Conservation (phyloP, 371 early-diverging fungal genomes). For the Syncephalis fuscata region DNA sequence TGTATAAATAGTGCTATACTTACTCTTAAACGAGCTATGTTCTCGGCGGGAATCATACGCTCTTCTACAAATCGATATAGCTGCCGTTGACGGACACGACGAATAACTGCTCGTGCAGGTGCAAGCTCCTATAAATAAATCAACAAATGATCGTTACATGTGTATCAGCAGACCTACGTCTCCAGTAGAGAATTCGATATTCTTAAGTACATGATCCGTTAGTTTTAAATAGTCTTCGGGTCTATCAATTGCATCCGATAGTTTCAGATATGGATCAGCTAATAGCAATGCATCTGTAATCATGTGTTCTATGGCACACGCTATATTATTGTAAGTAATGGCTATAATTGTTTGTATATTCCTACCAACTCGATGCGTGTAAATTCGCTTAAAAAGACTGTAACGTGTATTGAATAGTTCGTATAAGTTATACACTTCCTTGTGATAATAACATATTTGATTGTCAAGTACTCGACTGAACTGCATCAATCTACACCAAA, state of each 20-base stretch:
- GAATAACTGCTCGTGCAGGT: slow-evolving; percentile 46
- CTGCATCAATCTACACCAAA: slow-evolving; percentile 40
- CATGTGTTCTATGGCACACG: slow-evolving; percentile 69
- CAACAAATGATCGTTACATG: neutral
- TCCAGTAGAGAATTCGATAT: slow-evolving; percentile 53
- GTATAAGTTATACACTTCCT: slow-evolving; percentile 59
- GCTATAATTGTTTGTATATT: slow-evolving; percentile 2
- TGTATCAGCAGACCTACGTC: slow-evolving; percentile 11
- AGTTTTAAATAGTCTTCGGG: slow-evolving; percentile 55
- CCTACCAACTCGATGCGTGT: slow-evolving; percentile 72
- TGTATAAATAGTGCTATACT: neutral
- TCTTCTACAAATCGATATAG: slow-evolving; percentile 84
- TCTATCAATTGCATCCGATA: slow-evolving; percentile 48
- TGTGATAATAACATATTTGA: slow-evolving; percentile 76
- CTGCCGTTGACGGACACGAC: slow-evolving; percentile 51
- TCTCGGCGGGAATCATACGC: slow-evolving; percentile 43
- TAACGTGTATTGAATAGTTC: slow-evolving; percentile 89
- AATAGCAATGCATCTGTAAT: slow-evolving; percentile 65
- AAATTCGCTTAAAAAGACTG: slow-evolving; percentile 79
- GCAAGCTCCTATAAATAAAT: slow-evolving; percentile 24
- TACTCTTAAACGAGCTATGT: slow-evolving; percentile 10
- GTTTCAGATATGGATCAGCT: slow-evolving; percentile 59
- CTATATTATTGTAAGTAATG: slow-evolving; percentile 4
- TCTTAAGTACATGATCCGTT: slow-evolving; percentile 72
- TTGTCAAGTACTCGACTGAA: slow-evolving; percentile 73